Evolutionary conservation across 805 yeast genomes (phyloP).

Genomic region (Millerago galiae): DNA sequence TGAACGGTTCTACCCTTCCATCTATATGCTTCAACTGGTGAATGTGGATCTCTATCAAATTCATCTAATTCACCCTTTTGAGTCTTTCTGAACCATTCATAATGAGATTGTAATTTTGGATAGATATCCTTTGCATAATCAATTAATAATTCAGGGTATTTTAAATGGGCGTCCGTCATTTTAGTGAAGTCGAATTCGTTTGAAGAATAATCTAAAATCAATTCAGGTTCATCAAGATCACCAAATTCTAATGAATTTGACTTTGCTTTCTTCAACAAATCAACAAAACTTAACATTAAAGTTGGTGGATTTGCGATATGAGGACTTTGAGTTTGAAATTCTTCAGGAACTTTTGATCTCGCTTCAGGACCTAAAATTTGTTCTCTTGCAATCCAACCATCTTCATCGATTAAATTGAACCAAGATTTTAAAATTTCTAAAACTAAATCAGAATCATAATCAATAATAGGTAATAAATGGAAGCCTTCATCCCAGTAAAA

Average conservation of each 20-base stretch:
- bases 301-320: slow-evolving; percentile 95
- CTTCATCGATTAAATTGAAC: slow-evolving; percentile 78
- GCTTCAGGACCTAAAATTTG: slow-evolving; percentile 91
- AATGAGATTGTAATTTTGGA: slow-evolving; percentile 71
- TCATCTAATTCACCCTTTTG: slow-evolving; percentile 72
- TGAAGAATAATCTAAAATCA: slow-evolving; percentile 14
- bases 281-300: slow-evolving; percentile 64
- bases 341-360: slow-evolving; percentile 77
- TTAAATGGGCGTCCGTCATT: slow-evolving; percentile 47
- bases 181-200: slow-evolving; percentile 22
- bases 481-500: slow-evolving; percentile 99
- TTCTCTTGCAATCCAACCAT: slow-evolving; percentile 97
- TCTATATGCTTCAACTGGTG: slow-evolving; percentile 63
- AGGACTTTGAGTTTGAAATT: slow-evolving; percentile 82
- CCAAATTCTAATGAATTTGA: slow-evolving; percentile 6
- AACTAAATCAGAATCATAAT: slow-evolving; percentile 77
- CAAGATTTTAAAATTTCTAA: slow-evolving; percentile 80
- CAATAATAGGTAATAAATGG: slow-evolving; percentile 74
- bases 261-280: slow-evolving; percentile 41
- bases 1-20: slow-evolving; percentile 90
- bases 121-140: slow-evolving; percentile 60
- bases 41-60: slow-evolving; percentile 53
- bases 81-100: slow-evolving; percentile 75
- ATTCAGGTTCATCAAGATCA: slow-evolving; percentile 24
- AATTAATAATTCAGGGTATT: slow-evolving; percentile 51